phyloP scores from a whole-genome alignment of 2,329 filamentous ascomycete genomes.

The Xylaria sp. region DNA sequence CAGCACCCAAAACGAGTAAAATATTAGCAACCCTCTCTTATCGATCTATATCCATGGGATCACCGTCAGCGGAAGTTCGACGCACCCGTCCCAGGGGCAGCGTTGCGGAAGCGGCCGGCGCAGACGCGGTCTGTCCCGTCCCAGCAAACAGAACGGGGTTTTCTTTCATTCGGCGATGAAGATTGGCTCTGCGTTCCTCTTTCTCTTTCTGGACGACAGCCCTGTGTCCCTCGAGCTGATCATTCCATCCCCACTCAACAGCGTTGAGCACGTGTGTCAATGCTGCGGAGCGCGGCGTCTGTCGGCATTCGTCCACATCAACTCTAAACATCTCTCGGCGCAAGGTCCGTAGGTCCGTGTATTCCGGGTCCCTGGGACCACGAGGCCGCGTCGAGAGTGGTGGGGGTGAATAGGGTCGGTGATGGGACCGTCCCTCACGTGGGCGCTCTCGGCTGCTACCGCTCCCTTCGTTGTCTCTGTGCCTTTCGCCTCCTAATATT shows the following conservation, averaged over 20 bases:
- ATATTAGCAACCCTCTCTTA: neutral
- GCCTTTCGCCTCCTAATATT: slow-evolving; percentile 7
- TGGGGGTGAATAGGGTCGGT: slow-evolving; percentile 6
- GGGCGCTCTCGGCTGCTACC: slow-evolving; percentile 4
- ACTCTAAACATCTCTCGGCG: slow-evolving; percentile 31
- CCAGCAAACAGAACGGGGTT: slow-evolving; percentile 12
- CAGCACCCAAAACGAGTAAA: neutral
- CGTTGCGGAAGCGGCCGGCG: neutral
- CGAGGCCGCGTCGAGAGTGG: slow-evolving; percentile 14
- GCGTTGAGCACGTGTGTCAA: slow-evolving; percentile 39
- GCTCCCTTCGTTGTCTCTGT: neutral
- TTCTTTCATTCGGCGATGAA: slow-evolving; percentile 30
- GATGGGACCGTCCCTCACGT: slow-evolving; percentile 9
- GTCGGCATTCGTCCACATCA: slow-evolving; percentile 23
- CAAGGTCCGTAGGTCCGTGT: slow-evolving; percentile 29
- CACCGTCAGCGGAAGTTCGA: neutral
- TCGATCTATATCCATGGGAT: slow-evolving; percentile 36
- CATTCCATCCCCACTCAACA: slow-evolving; percentile 39
- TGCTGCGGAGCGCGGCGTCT: slow-evolving; percentile 41
- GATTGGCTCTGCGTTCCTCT: slow-evolving; percentile 34
- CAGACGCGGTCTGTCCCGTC: slow-evolving; percentile 1
- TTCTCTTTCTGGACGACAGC: slow-evolving; percentile 38
- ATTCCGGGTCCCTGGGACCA: slow-evolving; percentile 35
- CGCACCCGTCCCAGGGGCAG: neutral
- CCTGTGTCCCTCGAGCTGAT: slow-evolving; percentile 40